phyloP scores from a whole-genome alignment of 2,329 filamentous ascomycete genomes.

The Shiraia bambusicola region DNA sequence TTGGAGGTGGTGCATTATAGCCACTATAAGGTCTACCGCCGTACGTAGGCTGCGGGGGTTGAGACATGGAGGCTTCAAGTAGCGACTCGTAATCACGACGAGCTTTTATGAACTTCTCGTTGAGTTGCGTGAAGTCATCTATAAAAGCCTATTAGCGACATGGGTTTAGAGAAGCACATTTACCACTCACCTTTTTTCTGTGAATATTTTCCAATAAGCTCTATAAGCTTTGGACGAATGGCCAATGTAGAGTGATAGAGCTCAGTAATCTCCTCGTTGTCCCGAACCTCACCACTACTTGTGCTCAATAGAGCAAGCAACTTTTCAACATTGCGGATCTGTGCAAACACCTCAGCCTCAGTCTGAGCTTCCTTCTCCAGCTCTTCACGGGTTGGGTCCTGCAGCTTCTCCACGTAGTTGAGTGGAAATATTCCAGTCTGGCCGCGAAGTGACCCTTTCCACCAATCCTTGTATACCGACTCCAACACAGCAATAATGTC shows the following conservation, averaged over 20 bases:
- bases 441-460: slow-evolving; percentile 91
- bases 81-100: slow-evolving; percentile 93
- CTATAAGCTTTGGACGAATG: slow-evolving; percentile 94
- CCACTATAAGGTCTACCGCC: slow-evolving; percentile 59
- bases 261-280: slow-evolving; percentile 94
- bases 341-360: slow-evolving; percentile 77
- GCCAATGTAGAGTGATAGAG: slow-evolving; percentile 89
- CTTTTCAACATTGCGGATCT: slow-evolving; percentile 77
- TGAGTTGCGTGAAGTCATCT: slow-evolving; percentile 98
- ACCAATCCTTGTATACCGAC: slow-evolving; percentile 99
- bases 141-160: slow-evolving; percentile 16
- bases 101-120: slow-evolving; percentile 99
- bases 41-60: slow-evolving; percentile 79
- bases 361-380: slow-evolving; percentile 93
- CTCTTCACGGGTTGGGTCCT: slow-evolving; percentile 92
- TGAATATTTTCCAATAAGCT: slow-evolving; percentile 97
- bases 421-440: slow-evolving; percentile 97
- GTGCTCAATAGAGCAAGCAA: slow-evolving; percentile 88
- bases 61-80: slow-evolving; percentile 95
- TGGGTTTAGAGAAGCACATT: background rate
- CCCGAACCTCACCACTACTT: slow-evolving; percentile 68
- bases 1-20: slow-evolving; percentile 36
- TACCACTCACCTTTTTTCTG: slow-evolving; percentile 82
- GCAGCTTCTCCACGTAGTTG: slow-evolving; percentile 97
- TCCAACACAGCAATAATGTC: slow-evolving; percentile 97